Evolutionary conservation across 2,329 filamentous ascomycete genomes (phyloP).

Genomic region (Exophiala sp.): DNA sequence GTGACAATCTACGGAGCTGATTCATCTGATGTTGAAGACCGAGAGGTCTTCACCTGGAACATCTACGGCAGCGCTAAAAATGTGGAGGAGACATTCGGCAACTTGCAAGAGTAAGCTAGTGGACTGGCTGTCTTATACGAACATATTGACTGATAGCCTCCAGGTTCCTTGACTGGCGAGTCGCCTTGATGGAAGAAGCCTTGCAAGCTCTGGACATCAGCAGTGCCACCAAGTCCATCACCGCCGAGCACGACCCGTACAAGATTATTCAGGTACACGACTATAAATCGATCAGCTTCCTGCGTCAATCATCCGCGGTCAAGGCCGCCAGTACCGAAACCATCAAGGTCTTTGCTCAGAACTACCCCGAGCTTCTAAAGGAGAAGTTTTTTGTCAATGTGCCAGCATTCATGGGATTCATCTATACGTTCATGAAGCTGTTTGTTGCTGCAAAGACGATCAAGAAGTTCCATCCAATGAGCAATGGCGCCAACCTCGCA

Average conservation of each 20-base stretch:
- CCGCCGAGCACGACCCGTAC: slow-evolving; percentile 75
- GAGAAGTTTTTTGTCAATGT: slow-evolving; percentile 98
- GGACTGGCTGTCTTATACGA: slow-evolving; percentile 1
- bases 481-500: slow-evolving; percentile 67
- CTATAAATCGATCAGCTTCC: slow-evolving; percentile 82
- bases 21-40: slow-evolving; percentile 41
- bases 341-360: slow-evolving; percentile 73
- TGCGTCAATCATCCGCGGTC: slow-evolving; percentile 73
- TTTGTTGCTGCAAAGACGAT: slow-evolving; percentile 70
- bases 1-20: slow-evolving; percentile 61
- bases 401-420: slow-evolving; percentile 84
- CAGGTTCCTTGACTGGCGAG: slow-evolving; percentile 86
- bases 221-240: slow-evolving; percentile 66
- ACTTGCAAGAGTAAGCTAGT: slow-evolving; percentile 74
- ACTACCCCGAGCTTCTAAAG: slow-evolving; percentile 83
- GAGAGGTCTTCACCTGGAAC: slow-evolving; percentile 79
- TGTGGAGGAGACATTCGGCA: slow-evolving; percentile 74
- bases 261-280: slow-evolving; percentile 92
- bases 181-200: slow-evolving; percentile 84
- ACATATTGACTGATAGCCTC: background rate
- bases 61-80: slow-evolving; percentile 86
- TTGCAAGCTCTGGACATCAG: slow-evolving; percentile 69
- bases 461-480: slow-evolving; percentile 75
- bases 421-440: slow-evolving; percentile 71
- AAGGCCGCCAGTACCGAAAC: slow-evolving; percentile 75